These are phyloP conservation scores for Lachnellula occidentalis DNA, from an alignment of 2,329 filamentous ascomycete species.

Conservation along the genomic window DNA sequence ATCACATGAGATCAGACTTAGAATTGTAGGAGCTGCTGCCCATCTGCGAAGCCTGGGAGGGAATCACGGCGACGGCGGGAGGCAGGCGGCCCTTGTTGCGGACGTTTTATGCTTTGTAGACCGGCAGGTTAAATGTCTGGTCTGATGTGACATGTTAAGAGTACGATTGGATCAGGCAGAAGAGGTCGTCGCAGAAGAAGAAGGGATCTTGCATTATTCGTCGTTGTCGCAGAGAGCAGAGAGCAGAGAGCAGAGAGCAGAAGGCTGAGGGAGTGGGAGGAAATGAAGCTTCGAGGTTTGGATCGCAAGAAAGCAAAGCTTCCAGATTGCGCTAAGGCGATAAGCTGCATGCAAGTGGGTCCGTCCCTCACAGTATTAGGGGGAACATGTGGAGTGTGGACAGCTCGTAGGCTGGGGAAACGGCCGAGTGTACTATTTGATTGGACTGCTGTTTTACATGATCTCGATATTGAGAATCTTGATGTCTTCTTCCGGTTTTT, in stretches of 20 bases:
- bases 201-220: neutral
- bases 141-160: conserved; percentile 4
- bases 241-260: neutral
- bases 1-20: neutral
- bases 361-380: neutral
- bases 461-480: conserved; percentile 82
- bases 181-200: neutral
- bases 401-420: neutral
- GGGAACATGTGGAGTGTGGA: no score
- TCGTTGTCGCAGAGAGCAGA: neutral
- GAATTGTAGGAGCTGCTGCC: neutral
- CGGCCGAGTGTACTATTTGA: neutral
- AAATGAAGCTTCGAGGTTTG: no score
- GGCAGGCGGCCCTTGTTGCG: neutral
- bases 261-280: neutral
- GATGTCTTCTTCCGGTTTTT: conserved; percentile 95
- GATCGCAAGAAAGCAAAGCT: neutral
- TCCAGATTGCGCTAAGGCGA: conserved; percentile 5
- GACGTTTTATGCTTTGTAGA: conserved; percentile 4
- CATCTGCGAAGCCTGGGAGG: neutral
- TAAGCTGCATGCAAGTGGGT: neutral
- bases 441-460: conserved; percentile 20
- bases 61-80: neutral
- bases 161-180: neutral
- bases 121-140: neutral